A percentile compares a stretch with the other conserved stretches of the same genome.
Conservation (phyloP, 164 flowering plant genomes). For the Chimonanthus salicifolius region DNA sequence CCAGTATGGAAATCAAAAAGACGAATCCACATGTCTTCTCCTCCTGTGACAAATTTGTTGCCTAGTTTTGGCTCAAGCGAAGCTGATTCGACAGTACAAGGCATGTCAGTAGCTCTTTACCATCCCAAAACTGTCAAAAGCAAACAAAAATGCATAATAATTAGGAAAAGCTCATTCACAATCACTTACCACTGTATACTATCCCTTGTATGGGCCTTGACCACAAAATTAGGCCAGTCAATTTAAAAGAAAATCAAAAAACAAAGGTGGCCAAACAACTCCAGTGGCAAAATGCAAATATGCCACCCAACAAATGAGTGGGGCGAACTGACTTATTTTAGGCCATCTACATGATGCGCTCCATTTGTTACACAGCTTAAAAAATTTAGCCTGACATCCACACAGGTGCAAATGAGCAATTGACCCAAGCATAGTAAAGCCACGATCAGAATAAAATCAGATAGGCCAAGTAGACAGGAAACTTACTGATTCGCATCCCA, state of each 20-base stretch:
- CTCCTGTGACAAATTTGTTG: conserved; percentile 86
- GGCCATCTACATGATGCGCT: background rate
- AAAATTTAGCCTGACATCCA: background rate
- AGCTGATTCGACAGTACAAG: conserved; percentile 83
- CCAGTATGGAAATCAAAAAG: conserved; percentile 93
- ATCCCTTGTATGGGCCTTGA: background rate
- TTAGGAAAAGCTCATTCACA: background rate
- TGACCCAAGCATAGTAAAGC: background rate
- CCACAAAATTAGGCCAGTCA: background rate
- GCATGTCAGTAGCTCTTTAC: conserved; percentile 88
- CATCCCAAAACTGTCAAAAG: conserved; percentile 65
- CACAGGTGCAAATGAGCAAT: background rate
- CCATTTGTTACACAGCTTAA: background rate
- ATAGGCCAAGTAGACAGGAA: background rate
- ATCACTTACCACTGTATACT: background rate
- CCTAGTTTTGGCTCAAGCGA: conserved; percentile 91
- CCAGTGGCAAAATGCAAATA: background rate
- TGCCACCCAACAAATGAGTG: background rate
- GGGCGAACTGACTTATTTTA: background rate
- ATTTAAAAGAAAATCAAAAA: background rate
- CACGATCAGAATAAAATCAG: background rate
- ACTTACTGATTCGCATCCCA: conserved; percentile 99
- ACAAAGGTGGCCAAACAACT: background rate
- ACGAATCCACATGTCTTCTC: conserved; percentile 98
- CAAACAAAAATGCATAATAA: background rate